These are phyloP conservation scores for Begonia masoniana DNA, from an alignment of 306 rosid species.

Conservation along the genomic window DNA sequence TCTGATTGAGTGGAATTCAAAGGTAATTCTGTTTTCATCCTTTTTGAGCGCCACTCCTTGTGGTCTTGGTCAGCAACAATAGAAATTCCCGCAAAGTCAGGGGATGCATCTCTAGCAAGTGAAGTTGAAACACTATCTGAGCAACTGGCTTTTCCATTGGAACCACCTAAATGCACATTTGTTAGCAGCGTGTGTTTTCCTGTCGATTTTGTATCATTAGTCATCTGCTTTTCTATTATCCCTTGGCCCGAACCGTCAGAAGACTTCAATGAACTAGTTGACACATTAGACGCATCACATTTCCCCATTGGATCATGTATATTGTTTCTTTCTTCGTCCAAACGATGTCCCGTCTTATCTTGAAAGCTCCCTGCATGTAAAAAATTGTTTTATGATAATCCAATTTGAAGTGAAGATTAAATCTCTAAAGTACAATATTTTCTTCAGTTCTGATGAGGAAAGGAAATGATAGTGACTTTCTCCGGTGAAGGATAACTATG, in stretches of 20 bases:
- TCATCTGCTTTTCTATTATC: conserved; percentile 4
- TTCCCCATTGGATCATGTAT: conserved; percentile 16
- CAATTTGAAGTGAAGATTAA: too few species aligned
- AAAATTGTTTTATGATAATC: too few species aligned
- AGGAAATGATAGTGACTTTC: too few species aligned
- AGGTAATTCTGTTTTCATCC: conserved; percentile 22
- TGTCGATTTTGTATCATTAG: conserved; percentile 5
- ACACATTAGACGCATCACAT: conserved; percentile 9
- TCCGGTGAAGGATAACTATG: too few species aligned
- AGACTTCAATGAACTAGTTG: conserved; percentile 1
- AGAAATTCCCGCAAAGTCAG: conserved; percentile 14
- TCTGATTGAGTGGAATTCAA: conserved; percentile 33
- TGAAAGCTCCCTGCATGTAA: conserved; percentile 11
- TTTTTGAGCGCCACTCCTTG: conserved; percentile 22
- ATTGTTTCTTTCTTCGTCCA: conserved; percentile 13
- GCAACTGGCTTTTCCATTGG: conserved; percentile 16
- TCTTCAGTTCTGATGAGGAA: too few species aligned
- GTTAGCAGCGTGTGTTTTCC: conserved; percentile 3
- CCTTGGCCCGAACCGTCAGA: not conserved
- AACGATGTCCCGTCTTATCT: conserved; percentile 3
- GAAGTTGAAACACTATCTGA: conserved; percentile 16
- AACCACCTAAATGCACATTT: conserved; percentile 11
- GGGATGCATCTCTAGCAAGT: conserved; percentile 10
- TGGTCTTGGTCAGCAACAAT: conserved; percentile 8
- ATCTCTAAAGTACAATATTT: too few species aligned